Base-by-base conservation (phyloP, 768 basidiomycete genomes). In the Boletus eberwhitei region DNA sequence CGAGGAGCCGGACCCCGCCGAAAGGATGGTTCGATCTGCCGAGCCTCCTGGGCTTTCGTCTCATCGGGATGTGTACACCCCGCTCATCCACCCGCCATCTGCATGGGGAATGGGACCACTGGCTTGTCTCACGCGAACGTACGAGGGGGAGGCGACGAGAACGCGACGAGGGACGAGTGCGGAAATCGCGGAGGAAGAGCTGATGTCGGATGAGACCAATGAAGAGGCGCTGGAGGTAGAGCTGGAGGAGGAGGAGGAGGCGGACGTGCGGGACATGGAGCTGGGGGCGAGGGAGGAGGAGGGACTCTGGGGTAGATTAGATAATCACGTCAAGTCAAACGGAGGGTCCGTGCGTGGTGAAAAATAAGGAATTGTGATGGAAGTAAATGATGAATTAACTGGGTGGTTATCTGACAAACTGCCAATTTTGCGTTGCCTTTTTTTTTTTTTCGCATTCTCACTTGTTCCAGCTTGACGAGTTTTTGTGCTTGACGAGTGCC, bases 231-330 rank as follows among this genome's bases (percentile, higher is more conserved):
- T 81, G 37, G 56, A 55, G 17, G 61, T 53, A 1, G 82, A 79
- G 60, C 57, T 83, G 45, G 48, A 64, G 21, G 77, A 77, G 8
- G 83, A 84, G 31, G 72, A 64, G 7, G 59, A 62, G 21, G 59
- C 78, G 42, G 78, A 84, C 34, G 49, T 62, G 26, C 36, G 41
- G 49, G 81, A 84, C 54, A 44, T 52, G 32, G 54, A 53, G 29
- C 35, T 57, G 14, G 76, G 73, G 22, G 61, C 54, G 32, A 55
- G 50, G 21, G 73, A 76, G 49, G 80, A 85, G 65, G 57, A 61
- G 16, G 35, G 53, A n/a, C 66, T 82, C 24, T 83, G 79, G 81
- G 62, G 31, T 37, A 45, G 60, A 55, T 49, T 48, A 53, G 48
- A 52, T 58, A 54, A 53, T 56, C 54, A 64, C 46, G 52, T 57